phyloP scores from a whole-genome alignment of 2,329 filamentous ascomycete genomes.

The Monosporascus cannonballus region DNA sequence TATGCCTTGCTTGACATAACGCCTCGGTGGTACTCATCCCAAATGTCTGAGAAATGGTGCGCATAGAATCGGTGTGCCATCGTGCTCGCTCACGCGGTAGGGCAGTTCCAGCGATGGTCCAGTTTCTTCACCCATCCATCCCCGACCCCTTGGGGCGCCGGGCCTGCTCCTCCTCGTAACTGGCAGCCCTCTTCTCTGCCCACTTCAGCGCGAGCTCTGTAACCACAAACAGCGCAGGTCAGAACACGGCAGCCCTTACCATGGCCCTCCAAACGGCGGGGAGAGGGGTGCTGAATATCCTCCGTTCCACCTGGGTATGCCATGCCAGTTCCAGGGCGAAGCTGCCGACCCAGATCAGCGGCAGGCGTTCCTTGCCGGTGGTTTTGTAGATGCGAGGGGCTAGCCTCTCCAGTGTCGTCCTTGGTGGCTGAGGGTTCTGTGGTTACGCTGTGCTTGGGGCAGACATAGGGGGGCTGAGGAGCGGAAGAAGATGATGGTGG shows the following conservation, averaged over 20 bases:
- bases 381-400: background rate
- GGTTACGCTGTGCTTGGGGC: background rate
- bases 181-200: conserved; percentile 15
- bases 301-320: conserved; percentile 12
- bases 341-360: conserved; percentile 12
- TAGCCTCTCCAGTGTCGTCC: background rate
- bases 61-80: no score
- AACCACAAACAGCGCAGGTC: conserved; percentile 12
- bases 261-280: conserved; percentile 9
- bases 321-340: conserved; percentile 16
- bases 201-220: conserved; percentile 13
- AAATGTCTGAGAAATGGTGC: no score
- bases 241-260: conserved; percentile 7
- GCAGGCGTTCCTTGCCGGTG: conserved; percentile 15
- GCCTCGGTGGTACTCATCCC: no score
- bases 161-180: background rate
- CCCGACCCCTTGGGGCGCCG: no score
- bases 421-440: background rate
- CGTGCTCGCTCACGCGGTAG: no score
- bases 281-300: conserved; percentile 12
- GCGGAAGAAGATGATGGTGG: background rate
- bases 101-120: no score
- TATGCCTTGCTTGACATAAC: no score
- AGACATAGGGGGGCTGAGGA: background rate
- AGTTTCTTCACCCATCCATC: no score